These are phyloP conservation scores for Porphyrellus cyaneotinctus DNA, from an alignment of 768 basidiomycete genomes.

Conservation along the genomic window DNA sequence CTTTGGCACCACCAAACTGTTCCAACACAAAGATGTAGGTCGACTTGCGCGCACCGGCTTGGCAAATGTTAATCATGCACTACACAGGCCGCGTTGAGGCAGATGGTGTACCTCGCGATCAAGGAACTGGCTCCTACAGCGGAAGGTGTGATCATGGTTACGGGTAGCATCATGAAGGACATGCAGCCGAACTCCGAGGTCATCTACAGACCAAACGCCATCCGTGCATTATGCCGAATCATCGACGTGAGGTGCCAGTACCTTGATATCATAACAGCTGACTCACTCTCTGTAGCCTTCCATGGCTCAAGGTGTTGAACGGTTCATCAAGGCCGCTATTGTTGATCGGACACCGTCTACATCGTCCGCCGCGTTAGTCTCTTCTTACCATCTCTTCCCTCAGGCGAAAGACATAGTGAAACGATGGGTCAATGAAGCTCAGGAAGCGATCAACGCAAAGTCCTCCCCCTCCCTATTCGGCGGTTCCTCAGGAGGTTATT, in stretches of 20 bases:
- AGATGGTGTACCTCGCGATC: slow-evolving; percentile 98
- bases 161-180: slow-evolving; percentile 99
- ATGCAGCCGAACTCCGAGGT: slow-evolving; percentile 99
- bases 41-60: neutral
- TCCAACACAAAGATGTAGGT: slow-evolving; percentile 98
- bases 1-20: slow-evolving; percentile 98
- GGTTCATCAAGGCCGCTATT: slow-evolving; percentile 99
- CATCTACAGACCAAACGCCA: slow-evolving; percentile 96
- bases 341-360: slow-evolving; percentile 96
- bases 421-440: slow-evolving; percentile 98
- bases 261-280: slow-evolving; percentile 34
- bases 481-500: slow-evolving; percentile 53
- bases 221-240: slow-evolving; percentile 91
- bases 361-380: slow-evolving; percentile 93
- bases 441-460: slow-evolving; percentile 93
- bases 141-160: slow-evolving; percentile 99
- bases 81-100: slow-evolving; percentile 82
- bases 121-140: slow-evolving; percentile 95
- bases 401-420: slow-evolving; percentile 93
- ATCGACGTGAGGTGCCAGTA: slow-evolving; percentile 72
- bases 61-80: slow-evolving; percentile 6
- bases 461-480: slow-evolving; percentile 67
- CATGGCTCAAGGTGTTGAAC: slow-evolving; percentile 98
- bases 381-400: slow-evolving; percentile 95
- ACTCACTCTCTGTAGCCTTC: slow-evolving; percentile 61